These are phyloP conservation scores for Saturnispora besseyi DNA, from an alignment of 805 yeast species.

Conservation along the genomic window DNA sequence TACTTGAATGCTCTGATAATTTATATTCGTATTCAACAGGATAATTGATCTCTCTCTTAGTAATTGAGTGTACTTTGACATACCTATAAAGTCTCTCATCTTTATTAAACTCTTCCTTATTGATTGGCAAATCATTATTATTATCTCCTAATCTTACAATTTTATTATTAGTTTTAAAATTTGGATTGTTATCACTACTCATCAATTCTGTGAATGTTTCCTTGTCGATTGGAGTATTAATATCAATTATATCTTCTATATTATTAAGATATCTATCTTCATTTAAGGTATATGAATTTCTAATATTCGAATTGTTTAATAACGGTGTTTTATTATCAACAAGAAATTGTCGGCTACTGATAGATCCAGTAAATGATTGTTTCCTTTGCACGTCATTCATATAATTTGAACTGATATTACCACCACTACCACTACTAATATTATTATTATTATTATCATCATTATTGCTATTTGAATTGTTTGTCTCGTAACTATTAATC, in stretches of 20 bases:
- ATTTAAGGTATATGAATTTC: background rate
- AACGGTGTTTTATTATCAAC: background rate
- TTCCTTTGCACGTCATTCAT: constrained; percentile 2
- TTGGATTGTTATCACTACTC: background rate
- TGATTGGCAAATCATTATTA: background rate
- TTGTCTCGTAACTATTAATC: constrained; percentile 33
- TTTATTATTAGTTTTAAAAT: background rate
- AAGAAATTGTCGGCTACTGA: background rate
- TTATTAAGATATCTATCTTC: constrained; percentile 5
- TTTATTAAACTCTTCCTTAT: constrained; percentile 23
- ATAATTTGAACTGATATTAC: background rate
- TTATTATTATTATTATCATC: background rate
- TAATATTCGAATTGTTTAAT: background rate
- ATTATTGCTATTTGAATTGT: background rate
- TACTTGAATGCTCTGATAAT: constrained; percentile 1
- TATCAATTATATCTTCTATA: constrained; percentile 6
- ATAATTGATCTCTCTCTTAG: constrained; percentile 31
- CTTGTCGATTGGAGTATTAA: background rate
- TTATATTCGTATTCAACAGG: constrained; percentile 29
- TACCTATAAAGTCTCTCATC: constrained; percentile 30
- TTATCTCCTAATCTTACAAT: background rate
- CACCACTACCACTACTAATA: background rate
- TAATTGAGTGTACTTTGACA: constrained; percentile 29
- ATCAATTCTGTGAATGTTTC: background rate
- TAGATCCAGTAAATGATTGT: constrained; percentile 14